Evolutionary conservation across 2,329 filamentous ascomycete species (phyloP).

Genomic region (Lecanicillium sp.): DNA sequence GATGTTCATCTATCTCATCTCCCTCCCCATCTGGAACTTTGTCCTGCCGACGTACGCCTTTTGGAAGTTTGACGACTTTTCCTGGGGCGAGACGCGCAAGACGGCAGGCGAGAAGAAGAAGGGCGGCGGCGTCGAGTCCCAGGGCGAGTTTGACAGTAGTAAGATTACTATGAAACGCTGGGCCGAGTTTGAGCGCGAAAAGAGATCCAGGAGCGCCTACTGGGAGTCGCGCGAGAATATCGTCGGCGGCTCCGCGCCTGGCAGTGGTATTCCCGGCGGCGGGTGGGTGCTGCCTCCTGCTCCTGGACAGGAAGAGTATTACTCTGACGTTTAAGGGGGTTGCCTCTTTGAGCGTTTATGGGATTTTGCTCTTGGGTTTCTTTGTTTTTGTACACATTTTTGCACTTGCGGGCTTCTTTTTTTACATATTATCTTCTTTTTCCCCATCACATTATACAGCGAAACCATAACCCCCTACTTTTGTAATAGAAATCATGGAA

Average conservation of each 20-base stretch:
- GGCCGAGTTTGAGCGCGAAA: constrained; percentile 83
- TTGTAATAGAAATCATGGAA: too few species aligned
- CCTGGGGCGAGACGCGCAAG: constrained; percentile 96
- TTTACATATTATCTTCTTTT: not conserved
- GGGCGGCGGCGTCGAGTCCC: constrained; percentile 77
- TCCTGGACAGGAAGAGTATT: constrained; percentile 42
- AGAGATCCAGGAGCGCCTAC: constrained; percentile 41
- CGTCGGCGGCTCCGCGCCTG: constrained; percentile 16
- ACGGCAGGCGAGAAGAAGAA: constrained; percentile 84
- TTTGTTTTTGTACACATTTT: not conserved
- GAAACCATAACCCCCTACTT: too few species aligned
- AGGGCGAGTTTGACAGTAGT: constrained; percentile 95
- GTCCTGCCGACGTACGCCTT: constrained; percentile 88
- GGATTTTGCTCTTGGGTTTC: constrained; percentile 3
- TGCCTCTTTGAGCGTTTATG: not conserved
- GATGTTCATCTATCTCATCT: constrained; percentile 95
- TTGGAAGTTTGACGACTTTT: constrained; percentile 99
- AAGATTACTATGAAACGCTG: constrained; percentile 99
- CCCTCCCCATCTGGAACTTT: constrained; percentile 96
- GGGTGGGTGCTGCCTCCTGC: constrained; percentile 35
- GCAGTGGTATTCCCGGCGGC: constrained; percentile 19
- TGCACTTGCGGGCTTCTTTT: not conserved
- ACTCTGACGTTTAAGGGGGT: constrained; percentile 38
- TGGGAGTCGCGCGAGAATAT: constrained; percentile 48
- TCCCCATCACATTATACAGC: too few species aligned